Evolutionary conservation across 116 monocot species (phyloP), one percentile per base, ranked within the genome.

Genomic region (Papilionanthe hybrid): DNA sequence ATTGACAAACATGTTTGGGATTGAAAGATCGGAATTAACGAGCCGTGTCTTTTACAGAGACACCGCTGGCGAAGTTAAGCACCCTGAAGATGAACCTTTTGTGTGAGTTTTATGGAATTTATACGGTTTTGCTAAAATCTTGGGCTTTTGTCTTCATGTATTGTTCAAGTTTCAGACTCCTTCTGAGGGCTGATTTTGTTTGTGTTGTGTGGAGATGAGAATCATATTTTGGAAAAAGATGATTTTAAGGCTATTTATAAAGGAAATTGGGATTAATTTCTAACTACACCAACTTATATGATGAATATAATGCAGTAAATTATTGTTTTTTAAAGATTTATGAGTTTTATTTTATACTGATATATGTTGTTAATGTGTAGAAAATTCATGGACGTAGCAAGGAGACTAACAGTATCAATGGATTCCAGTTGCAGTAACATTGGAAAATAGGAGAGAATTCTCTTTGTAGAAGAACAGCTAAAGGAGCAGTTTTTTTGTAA

Each of bases 1-100:
- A 82, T 83, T 98, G 6, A 89, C 88, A 30, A 89, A 91, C 80
- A 98, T 94, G 93, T 98, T 94, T 81, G 93, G 92, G 68, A 78
- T 93, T 15, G 85, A 91, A 32, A 94, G 86, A 76, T 87, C 89
- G 25, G 93, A 94, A 69, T 72, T 94, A 45, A 85, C 78, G 80
- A 88, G 83, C 48, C 91, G 93, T 37, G 78, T 98, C 3, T 77
- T 80, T 32, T 98, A 94, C 56, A 82, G 87, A 17, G 91, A 98
- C 78, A 84, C 87, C 41, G 66, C 85, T 3, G 98, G 98, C 75
- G 82, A 83, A 4, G 80, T 91, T 56, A 98, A 93, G 63, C 93
- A 91, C 68, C 82, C 91, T 13, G 93, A 92, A 73, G 94, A 90
- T 48, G 94, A 91, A 60, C 91, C 98, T 49, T 98, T 94, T 84